Evolutionary conservation across 768 basidiomycete species (phyloP), one percentile per base, ranked within the genome.

Genomic region (Pholiota microspora): DNA sequence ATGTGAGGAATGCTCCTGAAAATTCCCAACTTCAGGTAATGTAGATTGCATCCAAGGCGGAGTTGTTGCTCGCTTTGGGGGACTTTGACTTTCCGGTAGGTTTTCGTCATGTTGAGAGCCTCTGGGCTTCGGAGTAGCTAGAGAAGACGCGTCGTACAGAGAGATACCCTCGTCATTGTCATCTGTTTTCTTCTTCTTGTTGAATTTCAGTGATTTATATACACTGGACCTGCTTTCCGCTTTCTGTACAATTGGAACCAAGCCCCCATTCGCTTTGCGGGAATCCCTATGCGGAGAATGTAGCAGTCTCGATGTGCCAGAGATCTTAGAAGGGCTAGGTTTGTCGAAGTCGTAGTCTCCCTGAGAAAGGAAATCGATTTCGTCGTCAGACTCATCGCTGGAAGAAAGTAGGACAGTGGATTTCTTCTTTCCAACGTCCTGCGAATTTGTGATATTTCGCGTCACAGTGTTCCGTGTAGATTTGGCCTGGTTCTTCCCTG

Each of bases 161-260:
- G 49, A 4, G 29, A 13, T 28, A 15, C 21, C 51, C 25, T 59
- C 29, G 7, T 6, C 29, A 31, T 31, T 12, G 7, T 31, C 12
- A 31, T 31, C 29, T 12, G 12, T 31, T 6, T 12, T 62, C 53
- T 68, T 74, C 23, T 64, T 76, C 62, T 63, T 78, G 12, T 56
- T 74, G 58, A 75, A 77, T 56, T 68, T 73, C 24, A 71, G 53
- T 4, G 7, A 36, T 49, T 67, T 67, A 3, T 53, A 23, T 6
- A 44, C 50, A 12, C 44, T 51, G 2, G 58, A 28, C 15, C 0
- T 47, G 2, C 58, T 62, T 23, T 42, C 21, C 21, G 16, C 7
- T 23, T 42, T 42, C 40, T 42, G 21, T 42, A 42, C 12, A n/a
- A 23, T 23, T 4, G 13, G 29, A 0, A 8, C 6, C 27, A n/a